A percentile compares a stretch with the other conserved stretches of the same genome.
These are phyloP conservation scores for Lachnellula willkommii DNA, from an alignment of 2,329 filamentous ascomycete genomes.

Conservation along the genomic window DNA sequence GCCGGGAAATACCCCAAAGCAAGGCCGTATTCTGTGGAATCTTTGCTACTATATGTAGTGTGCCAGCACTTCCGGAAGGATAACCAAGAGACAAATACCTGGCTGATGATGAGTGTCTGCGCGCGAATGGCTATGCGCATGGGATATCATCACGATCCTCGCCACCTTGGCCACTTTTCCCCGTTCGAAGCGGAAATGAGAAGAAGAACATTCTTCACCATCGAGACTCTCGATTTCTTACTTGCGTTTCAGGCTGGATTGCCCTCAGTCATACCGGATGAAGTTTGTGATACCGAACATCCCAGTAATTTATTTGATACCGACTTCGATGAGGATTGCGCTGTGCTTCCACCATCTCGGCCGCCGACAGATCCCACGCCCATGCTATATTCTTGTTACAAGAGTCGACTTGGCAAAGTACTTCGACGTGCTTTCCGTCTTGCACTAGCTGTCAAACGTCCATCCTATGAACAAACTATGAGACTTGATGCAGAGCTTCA, in stretches of 20 bases:
- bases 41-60: conserved; percentile 47
- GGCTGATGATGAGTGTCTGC: conserved; percentile 44
- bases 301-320: conserved; percentile 59
- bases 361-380: conserved; percentile 53
- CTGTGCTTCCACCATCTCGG: conserved; percentile 49
- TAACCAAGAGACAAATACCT: conserved; percentile 47
- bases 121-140: conserved; percentile 52
- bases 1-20: conserved; percentile 46
- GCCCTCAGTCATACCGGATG: conserved; percentile 58
- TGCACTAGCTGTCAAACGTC: conserved; percentile 43
- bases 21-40: conserved; percentile 41
- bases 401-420: conserved; percentile 41
- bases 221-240: conserved; percentile 53
- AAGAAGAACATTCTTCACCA: conserved; percentile 50
- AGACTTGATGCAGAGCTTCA: conserved; percentile 42
- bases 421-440: conserved; percentile 47
- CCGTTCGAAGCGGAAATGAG: conserved; percentile 53
- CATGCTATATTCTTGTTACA: conserved; percentile 45
- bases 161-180: conserved; percentile 40
- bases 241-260: conserved; percentile 63
- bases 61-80: conserved; percentile 46
- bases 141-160: conserved; percentile 52
- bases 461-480: conserved; percentile 45
- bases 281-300: conserved; percentile 56
- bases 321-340: conserved; percentile 54